Base-by-base conservation (phyloP, 2,329 filamentous ascomycete genomes). In the Clarireedia paspali region DNA sequence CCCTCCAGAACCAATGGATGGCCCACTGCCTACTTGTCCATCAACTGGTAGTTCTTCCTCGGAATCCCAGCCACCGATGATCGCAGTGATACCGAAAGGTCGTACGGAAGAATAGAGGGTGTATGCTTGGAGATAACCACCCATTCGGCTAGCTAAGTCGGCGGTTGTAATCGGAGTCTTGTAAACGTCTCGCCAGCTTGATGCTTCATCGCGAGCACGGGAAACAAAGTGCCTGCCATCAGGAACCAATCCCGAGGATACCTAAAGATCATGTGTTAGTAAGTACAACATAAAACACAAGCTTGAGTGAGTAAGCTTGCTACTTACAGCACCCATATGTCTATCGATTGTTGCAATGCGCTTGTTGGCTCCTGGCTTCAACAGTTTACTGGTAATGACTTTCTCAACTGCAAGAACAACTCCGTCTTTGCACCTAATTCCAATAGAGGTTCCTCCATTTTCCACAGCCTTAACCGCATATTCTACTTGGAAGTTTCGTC, bases 401-500 rank as follows among this genome's bases (percentile, higher is more conserved):
- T 99, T 99, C 79, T 99, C 94, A 60, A 96, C 86, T 44, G 94
- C 94, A 64, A 99, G 82, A 61, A 99, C 91, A 53, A 99, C 89
- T 62, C 94, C 94, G 73, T 97, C 91, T 77, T 95, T 96, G 82
- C 91, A 96, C 72, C 91, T 83, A 74, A 99, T 96, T 66, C 94
- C 94, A 73, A 99, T 84, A 53, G 91, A 91, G 55, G 94, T 99
- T 70, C 94, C 92, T 64, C 92, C 94, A 69, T 95, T 97, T 78
- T 99, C 94, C 62, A 99, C 94, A 56, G 94, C 94, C 80, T 99
- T 99, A 67, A 95, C 88, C 65, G 94, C 94, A 74, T 99, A 99
- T 81, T 99, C 94, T 74, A 95, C 90, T 76, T 99, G 94, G 75
- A 99, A 99, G 75, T 99, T 99, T 67, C 94, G 89, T 71, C 94